Percentiles rank a stretch among this genome's conserved stretches.
Evolutionary conservation across 1,139 yeast genomes (phyloP).

Genomic region (Casaregolazyma lundiana): DNA sequence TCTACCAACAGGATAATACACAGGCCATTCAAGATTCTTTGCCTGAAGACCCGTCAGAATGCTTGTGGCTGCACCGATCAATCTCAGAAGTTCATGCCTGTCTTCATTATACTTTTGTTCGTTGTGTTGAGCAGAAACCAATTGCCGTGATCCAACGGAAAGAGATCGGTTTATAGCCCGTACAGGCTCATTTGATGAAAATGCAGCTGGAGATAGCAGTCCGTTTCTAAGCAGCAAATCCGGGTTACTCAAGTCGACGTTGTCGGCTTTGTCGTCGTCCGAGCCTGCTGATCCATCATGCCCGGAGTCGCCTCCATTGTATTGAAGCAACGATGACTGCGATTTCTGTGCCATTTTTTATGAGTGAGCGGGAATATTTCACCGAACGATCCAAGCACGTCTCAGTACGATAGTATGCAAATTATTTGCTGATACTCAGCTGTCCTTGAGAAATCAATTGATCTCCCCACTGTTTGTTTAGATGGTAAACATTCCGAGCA

Average conservation of each 20-base stretch:
- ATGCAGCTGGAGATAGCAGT: conserved; percentile 5
- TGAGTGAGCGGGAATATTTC: neutral
- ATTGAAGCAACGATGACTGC: neutral
- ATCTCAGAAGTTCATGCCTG: conserved; percentile 55
- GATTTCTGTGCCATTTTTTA: neutral
- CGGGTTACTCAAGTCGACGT: conserved; percentile 12
- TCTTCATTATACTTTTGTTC: conserved; percentile 70
- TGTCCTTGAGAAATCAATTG: neutral
- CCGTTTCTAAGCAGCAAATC: conserved; percentile 19
- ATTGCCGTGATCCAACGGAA: conserved; percentile 27
- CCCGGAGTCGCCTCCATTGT: conserved; percentile 22
- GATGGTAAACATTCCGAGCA: no score
- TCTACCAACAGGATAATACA: conserved; percentile 55
- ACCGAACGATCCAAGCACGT: neutral
- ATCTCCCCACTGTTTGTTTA: no score
- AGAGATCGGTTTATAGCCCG: conserved; percentile 17
- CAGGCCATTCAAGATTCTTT: conserved; percentile 57
- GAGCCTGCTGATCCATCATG: conserved; percentile 24
- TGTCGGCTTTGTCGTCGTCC: conserved; percentile 9
- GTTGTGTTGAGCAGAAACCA: conserved; percentile 43
- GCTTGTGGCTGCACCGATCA: conserved; percentile 54
- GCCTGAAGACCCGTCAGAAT: conserved; percentile 50
- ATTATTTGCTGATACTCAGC: neutral
- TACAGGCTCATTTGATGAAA: conserved; percentile 10
- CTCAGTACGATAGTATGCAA: neutral